Evolutionary conservation across 768 basidiomycete genomes (phyloP), one percentile per base, ranked within the genome.

Genomic region (Dioszegia aurantiaca): DNA sequence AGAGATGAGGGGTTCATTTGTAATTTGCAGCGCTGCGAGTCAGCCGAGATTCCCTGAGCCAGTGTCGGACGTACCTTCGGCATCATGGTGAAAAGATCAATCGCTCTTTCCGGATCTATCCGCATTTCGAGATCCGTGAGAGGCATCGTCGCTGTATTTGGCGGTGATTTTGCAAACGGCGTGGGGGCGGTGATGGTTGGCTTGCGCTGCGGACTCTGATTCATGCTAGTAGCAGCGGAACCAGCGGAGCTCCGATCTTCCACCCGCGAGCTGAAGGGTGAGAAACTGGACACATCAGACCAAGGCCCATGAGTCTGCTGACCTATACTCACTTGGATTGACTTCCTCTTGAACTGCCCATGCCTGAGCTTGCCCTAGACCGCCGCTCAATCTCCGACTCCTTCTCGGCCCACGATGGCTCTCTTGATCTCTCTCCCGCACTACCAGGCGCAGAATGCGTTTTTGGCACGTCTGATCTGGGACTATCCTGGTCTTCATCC

Each of bases 11-110:
- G 88, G 28, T 82, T 79, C 79, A 99, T 92, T 80, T 97, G 94
- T 46, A 98, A 80, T 61, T 87, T 87, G 58, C 94, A 90, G 78
- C 84, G 83, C 93, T 95, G 65, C 16, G n/a, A 17, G 5, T 31
- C 44, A 40, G 19, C 19, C 46, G 59, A n/a, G 23, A 26, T 55
- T 49, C 24, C 28, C 33, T 2, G 23, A 21, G 3, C 5, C 24
- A 14, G 42, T 21, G 11, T 8, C 41, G n/a, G 28, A 63, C 77
- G 61, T 62, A 90, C 94, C 84, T 90, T 92, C 0, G 87, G 87
- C 62, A 84, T 83, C 91, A 99, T 94, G 1, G 90, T 89, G 75
- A 99, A 99, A 43, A 99, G 86, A 75, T 99, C 95, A 27, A 97
- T 78, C 8, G 89, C 89, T 19, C 83, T 80, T 28, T 87, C 83